Conservation (phyloP, 2,329 filamentous ascomycete genomes). For the Lachnellula subtilissima region DNA sequence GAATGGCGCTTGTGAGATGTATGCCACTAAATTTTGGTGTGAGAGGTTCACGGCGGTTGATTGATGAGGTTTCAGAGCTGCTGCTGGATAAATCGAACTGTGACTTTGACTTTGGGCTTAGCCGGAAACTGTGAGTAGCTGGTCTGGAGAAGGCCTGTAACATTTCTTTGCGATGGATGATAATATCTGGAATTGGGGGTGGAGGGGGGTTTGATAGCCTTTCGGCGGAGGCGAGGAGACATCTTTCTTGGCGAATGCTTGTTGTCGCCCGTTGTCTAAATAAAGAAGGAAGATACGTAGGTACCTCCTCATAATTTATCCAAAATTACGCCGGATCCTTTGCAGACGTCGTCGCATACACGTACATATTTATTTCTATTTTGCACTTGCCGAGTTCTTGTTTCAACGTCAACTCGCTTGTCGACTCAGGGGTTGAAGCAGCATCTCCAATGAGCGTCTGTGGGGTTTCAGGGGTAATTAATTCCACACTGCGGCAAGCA, state of each 20-base stretch:
- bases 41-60: background rate
- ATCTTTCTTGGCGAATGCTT: too few relatives aligned
- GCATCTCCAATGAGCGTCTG: background rate
- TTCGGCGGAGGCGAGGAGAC: too few relatives aligned
- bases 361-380: background rate
- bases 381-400: conserved; percentile 4
- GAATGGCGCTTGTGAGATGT: background rate
- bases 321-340: background rate
- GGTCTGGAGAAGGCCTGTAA: too few relatives aligned
- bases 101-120: background rate
- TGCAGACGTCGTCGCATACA: background rate
- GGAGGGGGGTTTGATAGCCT: too few relatives aligned
- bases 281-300: background rate
- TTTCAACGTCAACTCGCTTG: conserved; percentile 7
- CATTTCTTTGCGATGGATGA: too few relatives aligned
- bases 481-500: background rate
- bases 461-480: background rate
- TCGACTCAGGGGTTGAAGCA: background rate
- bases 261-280: too few relatives aligned
- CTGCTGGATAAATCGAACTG: background rate
- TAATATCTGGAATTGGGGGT: too few relatives aligned
- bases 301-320: background rate
- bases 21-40: background rate
- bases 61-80: conserved; percentile 1
- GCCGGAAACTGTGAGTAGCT: background rate